Evolutionary conservation across 2,329 filamentous ascomycete genomes (phyloP).

Genomic region (Massarina eburnea): DNA sequence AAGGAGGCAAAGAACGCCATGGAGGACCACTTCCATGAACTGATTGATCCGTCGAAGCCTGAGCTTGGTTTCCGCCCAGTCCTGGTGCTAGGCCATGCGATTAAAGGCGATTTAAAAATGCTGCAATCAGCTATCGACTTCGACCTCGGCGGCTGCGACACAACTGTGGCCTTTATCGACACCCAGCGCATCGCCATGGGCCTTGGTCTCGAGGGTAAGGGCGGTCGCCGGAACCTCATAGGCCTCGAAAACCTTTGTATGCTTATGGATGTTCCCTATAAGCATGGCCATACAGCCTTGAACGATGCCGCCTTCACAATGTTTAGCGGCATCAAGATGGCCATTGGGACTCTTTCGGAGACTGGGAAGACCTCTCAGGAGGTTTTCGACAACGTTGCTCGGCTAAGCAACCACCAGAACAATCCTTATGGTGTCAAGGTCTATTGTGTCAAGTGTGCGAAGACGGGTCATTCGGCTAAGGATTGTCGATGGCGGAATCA

Average conservation of each 20-base stretch:
- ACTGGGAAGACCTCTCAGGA: too few relatives aligned
- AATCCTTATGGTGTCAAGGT: too few relatives aligned
- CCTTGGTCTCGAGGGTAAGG: constrained; percentile 5
- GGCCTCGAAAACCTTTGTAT: constrained; percentile 8
- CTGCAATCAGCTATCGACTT: constrained; percentile 16
- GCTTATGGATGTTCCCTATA: constrained; percentile 18
- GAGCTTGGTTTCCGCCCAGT: constrained; percentile 17
- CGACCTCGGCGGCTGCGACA: constrained; percentile 9
- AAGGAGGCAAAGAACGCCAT: constrained; percentile 13
- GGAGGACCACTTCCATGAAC: constrained; percentile 13
- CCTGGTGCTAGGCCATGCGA: constrained; percentile 25
- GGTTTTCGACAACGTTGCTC: too few relatives aligned
- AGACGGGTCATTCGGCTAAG: too few relatives aligned
- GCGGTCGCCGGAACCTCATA: constrained; percentile 13
- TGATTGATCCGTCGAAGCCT: constrained; percentile 8
- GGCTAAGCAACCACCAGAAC: too few relatives aligned
- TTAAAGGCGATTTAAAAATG: constrained; percentile 22
- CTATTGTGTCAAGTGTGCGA: too few relatives aligned
- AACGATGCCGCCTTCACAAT: constrained; percentile 27
- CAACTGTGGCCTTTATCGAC: constrained; percentile 22
- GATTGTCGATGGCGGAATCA: too few relatives aligned
- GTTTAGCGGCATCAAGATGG: constrained; percentile 24
- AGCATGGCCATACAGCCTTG: constrained; percentile 22
- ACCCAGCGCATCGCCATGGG: constrained; percentile 24
- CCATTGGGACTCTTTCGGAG: too few relatives aligned